These are phyloP conservation scores for Mucor lusitanicus DNA, from an alignment of 371 early-diverging fungal species.

Conservation along the genomic window DNA sequence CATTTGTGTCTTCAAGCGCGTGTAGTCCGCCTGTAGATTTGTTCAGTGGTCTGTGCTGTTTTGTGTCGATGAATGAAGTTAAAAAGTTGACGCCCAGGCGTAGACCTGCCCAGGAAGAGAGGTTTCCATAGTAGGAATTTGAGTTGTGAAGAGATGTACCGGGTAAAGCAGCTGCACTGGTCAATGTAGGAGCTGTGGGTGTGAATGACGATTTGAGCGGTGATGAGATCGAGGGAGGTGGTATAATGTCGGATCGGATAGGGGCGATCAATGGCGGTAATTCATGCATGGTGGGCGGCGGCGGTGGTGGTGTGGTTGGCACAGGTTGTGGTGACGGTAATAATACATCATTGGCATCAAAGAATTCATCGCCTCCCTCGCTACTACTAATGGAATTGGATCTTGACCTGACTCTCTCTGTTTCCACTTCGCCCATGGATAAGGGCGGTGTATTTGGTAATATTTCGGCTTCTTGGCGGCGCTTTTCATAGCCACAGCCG, in stretches of 20 bases:
- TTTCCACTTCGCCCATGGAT: not conserved
- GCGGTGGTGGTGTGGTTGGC: not conserved
- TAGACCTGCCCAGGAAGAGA: conserved; percentile 24
- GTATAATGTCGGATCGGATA: not conserved
- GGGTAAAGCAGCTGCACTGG: not conserved
- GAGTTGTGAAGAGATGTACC: conserved; percentile 1
- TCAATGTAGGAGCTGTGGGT: not conserved
- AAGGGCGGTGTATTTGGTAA: conserved; percentile 16
- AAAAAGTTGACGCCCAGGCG: conserved; percentile 31
- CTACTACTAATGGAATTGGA: not conserved
- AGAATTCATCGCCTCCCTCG: conserved; percentile 31
- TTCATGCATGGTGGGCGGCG: not conserved
- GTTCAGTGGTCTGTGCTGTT: not conserved
- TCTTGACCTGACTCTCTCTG: not conserved
- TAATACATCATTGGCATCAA: conserved; percentile 28
- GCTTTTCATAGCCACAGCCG: conserved; percentile 17
- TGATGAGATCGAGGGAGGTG: not conserved
- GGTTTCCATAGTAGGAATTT: not conserved
- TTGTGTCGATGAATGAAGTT: conserved; percentile 27
- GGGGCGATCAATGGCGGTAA: not conserved
- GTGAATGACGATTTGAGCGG: not conserved
- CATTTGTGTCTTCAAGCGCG: not conserved
- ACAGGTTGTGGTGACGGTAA: conserved; percentile 2
- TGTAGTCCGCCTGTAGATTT: not conserved
- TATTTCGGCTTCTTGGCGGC: not conserved